Percentiles rank a stretch among this genome's conserved stretches.
Evolutionary conservation across 768 basidiomycete species (phyloP).

Genomic region (Porpolomopsis calyptriformis): DNA sequence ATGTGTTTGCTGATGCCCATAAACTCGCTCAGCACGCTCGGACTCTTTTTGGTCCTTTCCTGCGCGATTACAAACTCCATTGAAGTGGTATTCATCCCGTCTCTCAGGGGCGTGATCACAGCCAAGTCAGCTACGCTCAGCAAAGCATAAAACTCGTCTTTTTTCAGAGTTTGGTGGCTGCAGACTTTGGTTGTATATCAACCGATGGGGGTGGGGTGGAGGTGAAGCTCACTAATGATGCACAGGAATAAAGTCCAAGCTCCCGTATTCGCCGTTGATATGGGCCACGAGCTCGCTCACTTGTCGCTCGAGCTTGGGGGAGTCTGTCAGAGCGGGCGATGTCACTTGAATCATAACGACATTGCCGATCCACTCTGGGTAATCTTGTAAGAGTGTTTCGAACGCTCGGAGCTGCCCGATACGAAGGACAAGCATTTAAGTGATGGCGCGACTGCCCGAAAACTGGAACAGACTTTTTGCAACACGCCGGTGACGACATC

Average conservation of each 20-base stretch:
- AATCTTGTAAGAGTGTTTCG: conserved; percentile 85
- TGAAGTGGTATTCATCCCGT: conserved; percentile 98
- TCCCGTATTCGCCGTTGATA: conserved; percentile 93
- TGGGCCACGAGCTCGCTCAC: conserved; percentile 89
- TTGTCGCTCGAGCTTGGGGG: conserved; percentile 86
- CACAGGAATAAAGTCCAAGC: conserved; percentile 89
- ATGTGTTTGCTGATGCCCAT: conserved; percentile 95
- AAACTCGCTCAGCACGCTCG: conserved; percentile 90
- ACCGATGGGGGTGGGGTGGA: background rate
- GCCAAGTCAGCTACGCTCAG: conserved; percentile 88
- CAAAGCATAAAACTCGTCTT: conserved; percentile 96
- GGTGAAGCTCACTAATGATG: conserved; percentile 79
- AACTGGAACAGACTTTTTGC: conserved; percentile 57
- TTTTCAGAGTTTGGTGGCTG: conserved; percentile 94
- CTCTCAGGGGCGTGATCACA: conserved; percentile 88
- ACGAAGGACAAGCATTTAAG: background rate
- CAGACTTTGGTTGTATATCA: background rate
- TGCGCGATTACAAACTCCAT: conserved; percentile 99
- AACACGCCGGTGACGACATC: conserved; percentile 98
- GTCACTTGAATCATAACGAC: conserved; percentile 89
- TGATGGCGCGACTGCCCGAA: background rate
- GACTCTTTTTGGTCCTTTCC: conserved; percentile 68
- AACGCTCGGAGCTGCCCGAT: conserved; percentile 76
- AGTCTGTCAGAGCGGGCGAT: conserved; percentile 83
- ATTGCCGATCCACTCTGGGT: conserved; percentile 92